phyloP scores from a whole-genome alignment of 2,329 filamentous ascomycete species.

The Ophiostoma populinum region DNA sequence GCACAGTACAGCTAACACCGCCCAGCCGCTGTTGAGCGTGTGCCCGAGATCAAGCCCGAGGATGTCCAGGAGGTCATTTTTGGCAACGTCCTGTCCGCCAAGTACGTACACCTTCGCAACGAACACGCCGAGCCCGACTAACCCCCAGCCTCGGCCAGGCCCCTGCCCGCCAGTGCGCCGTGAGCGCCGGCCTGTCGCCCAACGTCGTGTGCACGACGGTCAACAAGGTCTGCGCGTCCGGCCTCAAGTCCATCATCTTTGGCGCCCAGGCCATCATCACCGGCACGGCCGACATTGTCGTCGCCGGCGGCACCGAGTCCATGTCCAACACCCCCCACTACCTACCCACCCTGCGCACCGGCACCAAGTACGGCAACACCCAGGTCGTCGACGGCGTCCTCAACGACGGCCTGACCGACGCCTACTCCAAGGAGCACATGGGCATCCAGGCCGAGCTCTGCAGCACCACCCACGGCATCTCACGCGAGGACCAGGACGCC shows the following conservation, averaged over 20 bases:
- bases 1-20: constrained; percentile 6
- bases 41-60: constrained; percentile 69
- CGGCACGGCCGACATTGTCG: constrained; percentile 79
- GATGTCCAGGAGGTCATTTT: constrained; percentile 95
- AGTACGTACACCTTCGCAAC: constrained; percentile 54
- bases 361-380: constrained; percentile 89
- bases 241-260: constrained; percentile 84
- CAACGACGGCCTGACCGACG: constrained; percentile 87
- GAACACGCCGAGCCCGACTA: too few relatives aligned
- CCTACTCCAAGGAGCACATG: constrained; percentile 91
- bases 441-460: constrained; percentile 86
- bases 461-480: constrained; percentile 64
- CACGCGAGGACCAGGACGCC: constrained; percentile 75
- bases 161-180: constrained; percentile 83
- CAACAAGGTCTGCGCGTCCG: constrained; percentile 98
- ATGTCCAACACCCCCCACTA: constrained; percentile 99
- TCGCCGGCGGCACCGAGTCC: constrained; percentile 90
- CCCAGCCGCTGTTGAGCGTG: constrained; percentile 62
- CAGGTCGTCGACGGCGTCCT: constrained; percentile 77
- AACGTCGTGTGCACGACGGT: constrained; percentile 75
- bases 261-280: constrained; percentile 96
- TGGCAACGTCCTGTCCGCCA: constrained; percentile 92
- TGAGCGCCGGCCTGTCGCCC: constrained; percentile 71
- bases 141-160: constrained; percentile 70
- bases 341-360: constrained; percentile 68